Evolutionary conservation across 2,329 filamentous ascomycete genomes (phyloP).

Genomic region (Fusarium coffeatum): DNA sequence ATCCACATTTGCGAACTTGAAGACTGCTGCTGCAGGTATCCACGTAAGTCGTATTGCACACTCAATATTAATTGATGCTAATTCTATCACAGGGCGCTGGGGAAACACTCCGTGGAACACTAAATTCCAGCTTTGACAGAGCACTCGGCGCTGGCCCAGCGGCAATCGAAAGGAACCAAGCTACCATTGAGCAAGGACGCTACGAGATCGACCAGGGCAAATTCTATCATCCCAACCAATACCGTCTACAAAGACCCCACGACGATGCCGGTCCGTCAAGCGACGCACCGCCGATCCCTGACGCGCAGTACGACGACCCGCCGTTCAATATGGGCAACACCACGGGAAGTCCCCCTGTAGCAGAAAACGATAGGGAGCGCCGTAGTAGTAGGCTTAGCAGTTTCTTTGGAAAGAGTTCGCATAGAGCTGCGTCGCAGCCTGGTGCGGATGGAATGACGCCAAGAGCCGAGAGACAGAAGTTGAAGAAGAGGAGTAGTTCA

Average conservation of each 20-base stretch:
- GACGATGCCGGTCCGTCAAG: neutral
- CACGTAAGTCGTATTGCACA: slow-evolving; percentile 7
- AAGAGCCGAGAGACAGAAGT: slow-evolving; percentile 30
- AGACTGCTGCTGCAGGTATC: slow-evolving; percentile 39
- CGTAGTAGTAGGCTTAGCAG: slow-evolving; percentile 23
- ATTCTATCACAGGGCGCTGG: slow-evolving; percentile 33
- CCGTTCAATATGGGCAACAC: slow-evolving; percentile 13
- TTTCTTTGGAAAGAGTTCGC: slow-evolving; percentile 29
- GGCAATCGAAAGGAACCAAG: slow-evolving; percentile 41
- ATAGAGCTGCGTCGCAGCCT: slow-evolving; percentile 1
- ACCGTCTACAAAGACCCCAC: slow-evolving; percentile 17
- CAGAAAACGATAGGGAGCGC: slow-evolving; percentile 24
- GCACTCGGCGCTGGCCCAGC: slow-evolving; percentile 22
- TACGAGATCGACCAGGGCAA: slow-evolving; percentile 42
- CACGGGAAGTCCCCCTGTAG: slow-evolving; percentile 1
- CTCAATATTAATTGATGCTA: neutral
- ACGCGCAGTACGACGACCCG: slow-evolving; percentile 8
- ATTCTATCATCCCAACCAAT: slow-evolving; percentile 39
- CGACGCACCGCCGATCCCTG: neutral
- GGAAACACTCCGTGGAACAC: slow-evolving; percentile 43
- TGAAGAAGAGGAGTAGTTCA: slow-evolving; percentile 41
- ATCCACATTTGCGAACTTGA: slow-evolving; percentile 42
- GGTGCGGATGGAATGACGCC: neutral
- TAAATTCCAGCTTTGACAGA: slow-evolving; percentile 41
- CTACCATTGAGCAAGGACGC: slow-evolving; percentile 39